Evolutionary conservation across 2,329 filamentous ascomycete species (phyloP), one percentile per base, ranked within the genome.

Genomic region (Ophiocordyceps camponoti-saundersi): DNA sequence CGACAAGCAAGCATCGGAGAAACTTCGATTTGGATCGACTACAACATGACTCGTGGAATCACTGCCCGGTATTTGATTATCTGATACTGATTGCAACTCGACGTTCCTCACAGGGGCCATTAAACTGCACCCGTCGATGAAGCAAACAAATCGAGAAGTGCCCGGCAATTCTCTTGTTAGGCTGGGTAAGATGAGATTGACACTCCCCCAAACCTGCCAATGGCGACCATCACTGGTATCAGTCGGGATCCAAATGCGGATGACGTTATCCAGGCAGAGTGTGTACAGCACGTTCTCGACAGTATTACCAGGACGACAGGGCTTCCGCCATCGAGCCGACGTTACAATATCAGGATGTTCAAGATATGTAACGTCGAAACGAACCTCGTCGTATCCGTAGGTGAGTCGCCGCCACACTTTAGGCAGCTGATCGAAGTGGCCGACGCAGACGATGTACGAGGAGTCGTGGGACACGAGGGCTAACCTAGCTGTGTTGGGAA

Each of bases 401-500:
- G 83, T 84, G 22, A 94, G 68, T 46, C 90, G 77, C 52, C 88
- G 79, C 92, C 93, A 98, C 55, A 96, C 76, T 65, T 98, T 96
- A 53, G 94, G 80, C 20, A 96, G 67, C 46, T 82, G 75, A 61
- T 96, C 92, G 58, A 85, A 78, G 45, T 72, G 69, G 41, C 87
- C 84, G 13, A 84, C 76, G 1, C 85, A 89, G 18, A 88, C 90
- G 46, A 96, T 86, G 50, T 94, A 79, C 20, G 81, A 80, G 13
- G 86, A 89, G 61, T 95, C 90, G 52, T 86, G 86, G 1, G 90
- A 95, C 53, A 95, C 79, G 10, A 73, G 70, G 3, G 88, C 88
- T 48, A 82, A 76, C 57, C 84, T 84, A 36, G 78, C 78, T 0
- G 81, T 73, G 56, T 75, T 88, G 2, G 89, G 82, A 7, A 96